A percentile compares a stretch with the other conserved stretches of the same genome.
Conservation (phyloP, 2,329 filamentous ascomycete species). For the Zopfia rhizophila region DNA sequence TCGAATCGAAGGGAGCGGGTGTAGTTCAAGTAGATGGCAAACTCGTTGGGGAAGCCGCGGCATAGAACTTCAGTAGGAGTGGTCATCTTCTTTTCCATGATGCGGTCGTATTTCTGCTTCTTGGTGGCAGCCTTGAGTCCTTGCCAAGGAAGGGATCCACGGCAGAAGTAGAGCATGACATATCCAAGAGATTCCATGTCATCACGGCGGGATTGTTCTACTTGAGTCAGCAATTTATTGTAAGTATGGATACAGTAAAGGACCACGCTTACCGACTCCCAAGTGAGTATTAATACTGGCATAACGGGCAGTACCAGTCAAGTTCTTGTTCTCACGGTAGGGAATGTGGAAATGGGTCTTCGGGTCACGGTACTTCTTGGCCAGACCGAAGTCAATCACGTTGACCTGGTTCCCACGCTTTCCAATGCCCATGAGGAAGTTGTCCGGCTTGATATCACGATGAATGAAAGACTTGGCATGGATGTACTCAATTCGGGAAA, state of each 20-base stretch:
- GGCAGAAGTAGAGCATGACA: slow-evolving; percentile 99
- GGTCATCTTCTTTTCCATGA: slow-evolving; percentile 99
- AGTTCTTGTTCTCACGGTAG: slow-evolving; percentile 99
- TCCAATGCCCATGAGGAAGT: slow-evolving; percentile 99
- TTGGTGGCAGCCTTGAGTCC: slow-evolving; percentile 98
- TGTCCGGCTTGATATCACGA: slow-evolving; percentile 99
- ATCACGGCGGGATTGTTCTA: slow-evolving; percentile 97
- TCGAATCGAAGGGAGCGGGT: slow-evolving; percentile 98
- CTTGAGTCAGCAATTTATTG: slow-evolving; percentile 49
- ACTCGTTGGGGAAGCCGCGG: slow-evolving; percentile 99
- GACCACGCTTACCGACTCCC: slow-evolving; percentile 76
- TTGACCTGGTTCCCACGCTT: slow-evolving; percentile 99
- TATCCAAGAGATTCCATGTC: slow-evolving; percentile 99
- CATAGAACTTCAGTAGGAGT: slow-evolving; percentile 98
- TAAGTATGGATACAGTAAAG: slow-evolving; percentile 24
- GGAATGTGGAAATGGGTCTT: slow-evolving; percentile 99
- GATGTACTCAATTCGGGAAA: slow-evolving; percentile 99
- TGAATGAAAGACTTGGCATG: slow-evolving; percentile 99
- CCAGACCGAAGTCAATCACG: slow-evolving; percentile 97
- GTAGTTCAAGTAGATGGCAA: slow-evolving; percentile 99
- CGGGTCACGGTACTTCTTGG: slow-evolving; percentile 99
- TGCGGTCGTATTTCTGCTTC: slow-evolving; percentile 99
- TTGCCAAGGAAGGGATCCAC: slow-evolving; percentile 98
- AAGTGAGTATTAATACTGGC: slow-evolving; percentile 99
- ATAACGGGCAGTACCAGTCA: slow-evolving; percentile 98